Percentiles rank a stretch among this genome's conserved stretches.
Evolutionary conservation across 2,329 filamentous ascomycete species (phyloP).

Genomic region (Claviceps digitariae): DNA sequence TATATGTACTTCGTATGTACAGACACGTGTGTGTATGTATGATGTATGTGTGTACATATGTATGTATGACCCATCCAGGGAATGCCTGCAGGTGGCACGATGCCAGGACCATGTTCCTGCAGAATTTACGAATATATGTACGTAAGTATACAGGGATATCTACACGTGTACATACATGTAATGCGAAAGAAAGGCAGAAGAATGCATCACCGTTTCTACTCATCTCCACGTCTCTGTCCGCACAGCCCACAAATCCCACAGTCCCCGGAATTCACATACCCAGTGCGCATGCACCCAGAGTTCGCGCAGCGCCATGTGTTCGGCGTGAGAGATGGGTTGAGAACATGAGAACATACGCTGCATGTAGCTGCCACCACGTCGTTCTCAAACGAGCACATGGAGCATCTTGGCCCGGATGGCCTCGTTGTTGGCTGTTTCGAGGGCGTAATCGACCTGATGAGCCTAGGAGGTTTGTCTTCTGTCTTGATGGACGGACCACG

Average conservation of each 20-base stretch:
- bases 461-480: not conserved
- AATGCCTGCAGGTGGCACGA: too few species aligned
- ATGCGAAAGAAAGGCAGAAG: too few species aligned
- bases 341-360: constrained; percentile 55
- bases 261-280: constrained; percentile 57
- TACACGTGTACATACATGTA: too few species aligned
- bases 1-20: too few species aligned
- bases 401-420: constrained; percentile 24
- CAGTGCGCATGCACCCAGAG: constrained; percentile 36
- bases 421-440: not conserved
- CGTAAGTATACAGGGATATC: too few species aligned
- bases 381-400: constrained; percentile 58
- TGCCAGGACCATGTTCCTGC: too few species aligned
- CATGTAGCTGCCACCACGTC: constrained; percentile 43
- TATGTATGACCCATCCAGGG: too few species aligned
- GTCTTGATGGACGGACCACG: not conserved
- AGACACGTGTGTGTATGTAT: too few species aligned
- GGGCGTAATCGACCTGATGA: not conserved
- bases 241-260: constrained; percentile 59
- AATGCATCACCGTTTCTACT: too few species aligned
- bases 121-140: too few species aligned
- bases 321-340: constrained; percentile 39
- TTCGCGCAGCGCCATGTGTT: constrained; percentile 52
- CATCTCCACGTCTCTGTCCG: constrained; percentile 28
- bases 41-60: too few species aligned